A percentile compares a stretch with the other conserved stretches of the same genome.
Evolutionary conservation across 768 basidiomycete species (phyloP).

Genomic region (Amanita rubescens): DNA sequence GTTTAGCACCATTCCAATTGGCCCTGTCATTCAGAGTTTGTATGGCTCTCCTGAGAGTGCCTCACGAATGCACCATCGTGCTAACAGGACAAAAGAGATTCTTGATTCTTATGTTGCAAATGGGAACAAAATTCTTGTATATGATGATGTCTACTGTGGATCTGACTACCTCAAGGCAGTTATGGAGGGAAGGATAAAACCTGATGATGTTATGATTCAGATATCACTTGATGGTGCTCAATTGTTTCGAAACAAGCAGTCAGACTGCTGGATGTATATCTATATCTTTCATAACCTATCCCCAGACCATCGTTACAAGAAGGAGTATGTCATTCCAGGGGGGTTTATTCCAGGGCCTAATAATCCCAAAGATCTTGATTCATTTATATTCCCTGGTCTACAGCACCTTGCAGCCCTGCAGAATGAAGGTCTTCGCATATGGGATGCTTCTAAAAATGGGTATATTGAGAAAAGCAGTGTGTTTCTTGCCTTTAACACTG

Average conservation of each 20-base stretch:
- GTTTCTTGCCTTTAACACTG: constrained; percentile 20
- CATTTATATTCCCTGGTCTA: constrained; percentile 15
- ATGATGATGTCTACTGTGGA: constrained; percentile 24
- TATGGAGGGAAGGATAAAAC: constrained; percentile 14
- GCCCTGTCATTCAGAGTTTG: constrained; percentile 34
- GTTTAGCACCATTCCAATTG: constrained; percentile 33
- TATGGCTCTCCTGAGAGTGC: constrained; percentile 18
- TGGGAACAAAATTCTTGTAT: too few relatives aligned
- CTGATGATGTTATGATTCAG: constrained; percentile 26
- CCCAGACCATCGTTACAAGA: constrained; percentile 20
- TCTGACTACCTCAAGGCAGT: constrained; percentile 20
- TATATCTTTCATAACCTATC: constrained; percentile 28
- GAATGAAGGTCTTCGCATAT: neutral
- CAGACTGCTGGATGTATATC: constrained; percentile 35
- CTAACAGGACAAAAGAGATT: constrained; percentile 15
- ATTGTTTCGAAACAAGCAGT: constrained; percentile 31
- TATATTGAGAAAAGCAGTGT: too few relatives aligned
- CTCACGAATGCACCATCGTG: constrained; percentile 20
- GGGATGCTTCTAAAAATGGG: neutral
- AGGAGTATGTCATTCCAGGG: constrained; percentile 17
- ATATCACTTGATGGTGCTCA: constrained; percentile 36
- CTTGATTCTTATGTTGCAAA: too few relatives aligned
- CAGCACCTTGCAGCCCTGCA: neutral
- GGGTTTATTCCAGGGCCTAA: constrained; percentile 23
- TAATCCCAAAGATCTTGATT: constrained; percentile 20